Conservation (phyloP, 2,329 filamentous ascomycete species). For the Ophiostoma tasmaniense region DNA sequence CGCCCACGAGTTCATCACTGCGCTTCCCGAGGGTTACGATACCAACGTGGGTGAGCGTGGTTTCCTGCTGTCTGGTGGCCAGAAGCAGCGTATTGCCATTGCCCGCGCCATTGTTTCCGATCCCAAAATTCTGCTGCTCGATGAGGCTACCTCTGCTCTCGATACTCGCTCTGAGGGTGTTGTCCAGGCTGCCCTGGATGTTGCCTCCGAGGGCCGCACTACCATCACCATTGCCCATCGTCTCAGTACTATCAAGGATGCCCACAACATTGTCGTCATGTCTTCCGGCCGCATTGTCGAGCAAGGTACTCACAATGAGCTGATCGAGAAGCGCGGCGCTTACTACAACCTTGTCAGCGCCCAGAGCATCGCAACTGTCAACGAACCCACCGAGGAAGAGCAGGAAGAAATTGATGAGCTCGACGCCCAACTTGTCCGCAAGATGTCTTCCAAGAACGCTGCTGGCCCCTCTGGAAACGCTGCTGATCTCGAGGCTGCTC, state of each 20-base stretch:
- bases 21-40: constrained; percentile 79
- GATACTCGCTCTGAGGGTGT: constrained; percentile 93
- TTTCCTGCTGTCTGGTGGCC: constrained; percentile 84
- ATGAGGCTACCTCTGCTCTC: constrained; percentile 88
- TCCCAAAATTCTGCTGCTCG: constrained; percentile 83
- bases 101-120: constrained; percentile 84
- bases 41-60: constrained; percentile 94
- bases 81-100: constrained; percentile 95
- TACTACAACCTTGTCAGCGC: constrained; percentile 84
- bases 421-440: constrained; percentile 43
- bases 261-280: constrained; percentile 96
- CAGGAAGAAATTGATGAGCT: constrained; percentile 38
- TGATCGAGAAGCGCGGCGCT: constrained; percentile 61
- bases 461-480: neutral
- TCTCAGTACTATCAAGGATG: constrained; percentile 85
- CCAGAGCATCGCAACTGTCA: constrained; percentile 65
- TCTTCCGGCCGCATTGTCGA: constrained; percentile 76
- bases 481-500: constrained; percentile 24
- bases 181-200: constrained; percentile 86
- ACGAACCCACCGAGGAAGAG: constrained; percentile 45
- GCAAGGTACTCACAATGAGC: constrained; percentile 76
- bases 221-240: constrained; percentile 96
- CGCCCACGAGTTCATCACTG: constrained; percentile 81
- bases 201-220: constrained; percentile 74
- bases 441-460: constrained; percentile 30